Evolutionary conservation across 2,329 filamentous ascomycete genomes (phyloP).

Genomic region (Neurospora sp.): DNA sequence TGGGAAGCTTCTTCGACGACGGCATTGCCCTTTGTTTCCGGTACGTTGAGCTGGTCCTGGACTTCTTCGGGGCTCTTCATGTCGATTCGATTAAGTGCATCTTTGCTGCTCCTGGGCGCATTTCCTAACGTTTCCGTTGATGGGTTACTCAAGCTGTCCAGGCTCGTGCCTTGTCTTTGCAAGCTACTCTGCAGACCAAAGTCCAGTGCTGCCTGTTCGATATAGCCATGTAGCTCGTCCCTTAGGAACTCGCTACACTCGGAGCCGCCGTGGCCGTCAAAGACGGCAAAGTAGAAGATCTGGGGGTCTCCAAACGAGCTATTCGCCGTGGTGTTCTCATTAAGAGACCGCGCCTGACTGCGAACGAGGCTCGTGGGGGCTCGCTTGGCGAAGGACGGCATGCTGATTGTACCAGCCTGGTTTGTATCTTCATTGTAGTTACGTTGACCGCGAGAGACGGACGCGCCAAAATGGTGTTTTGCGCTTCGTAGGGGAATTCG

Average conservation of each 20-base stretch:
- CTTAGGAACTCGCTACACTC: constrained; percentile 83
- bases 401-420: constrained; percentile 85
- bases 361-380: constrained; percentile 54
- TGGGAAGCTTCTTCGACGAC: constrained; percentile 28
- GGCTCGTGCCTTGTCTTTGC: constrained; percentile 21
- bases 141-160: not conserved
- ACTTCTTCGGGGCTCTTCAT: constrained; percentile 41
- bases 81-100: constrained; percentile 26
- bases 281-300: constrained; percentile 94
- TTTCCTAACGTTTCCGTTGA: not conserved
- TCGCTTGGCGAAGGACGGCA: constrained; percentile 85
- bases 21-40: constrained; percentile 22
- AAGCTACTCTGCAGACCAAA: constrained; percentile 76
- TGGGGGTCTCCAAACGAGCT: constrained; percentile 82
- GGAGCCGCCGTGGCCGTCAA: constrained; percentile 87
- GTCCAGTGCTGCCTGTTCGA: constrained; percentile 67
- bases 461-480: constrained; percentile 89
- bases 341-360: constrained; percentile 34
- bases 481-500: constrained; percentile 87
- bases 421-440: constrained; percentile 90
- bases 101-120: constrained; percentile 18
- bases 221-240: constrained; percentile 77
- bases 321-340: constrained; percentile 60
- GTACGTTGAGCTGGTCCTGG: constrained; percentile 27
- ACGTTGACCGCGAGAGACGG: constrained; percentile 68